Conservation (phyloP, 2,329 filamentous ascomycete genomes). For the Fusarium nematophilum region DNA sequence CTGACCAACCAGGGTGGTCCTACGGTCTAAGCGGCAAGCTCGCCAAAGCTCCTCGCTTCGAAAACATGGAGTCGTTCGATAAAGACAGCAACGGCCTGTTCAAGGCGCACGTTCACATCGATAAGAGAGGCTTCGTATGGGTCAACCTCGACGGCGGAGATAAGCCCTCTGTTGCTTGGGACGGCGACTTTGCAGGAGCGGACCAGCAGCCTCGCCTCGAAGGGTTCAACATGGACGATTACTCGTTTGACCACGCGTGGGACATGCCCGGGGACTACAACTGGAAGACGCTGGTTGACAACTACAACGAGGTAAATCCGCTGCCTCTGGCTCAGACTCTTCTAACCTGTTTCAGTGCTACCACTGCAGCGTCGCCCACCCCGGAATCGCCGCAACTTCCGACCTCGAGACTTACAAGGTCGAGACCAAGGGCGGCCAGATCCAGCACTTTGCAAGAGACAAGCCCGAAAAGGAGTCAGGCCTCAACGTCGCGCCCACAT, state of each 20-base stretch:
- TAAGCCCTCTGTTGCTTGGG: conserved; percentile 60
- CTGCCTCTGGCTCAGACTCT: background rate
- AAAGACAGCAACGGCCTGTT: conserved; percentile 65
- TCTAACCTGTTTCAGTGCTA: conserved; percentile 14
- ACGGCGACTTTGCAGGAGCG: conserved; percentile 59
- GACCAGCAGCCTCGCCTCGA: conserved; percentile 59
- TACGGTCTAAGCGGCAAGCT: conserved; percentile 68
- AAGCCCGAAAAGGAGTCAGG: conserved; percentile 10
- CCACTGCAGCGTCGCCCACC: conserved; percentile 29
- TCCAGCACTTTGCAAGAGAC: conserved; percentile 27
- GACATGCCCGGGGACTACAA: conserved; percentile 67
- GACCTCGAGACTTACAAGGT: conserved; percentile 16
- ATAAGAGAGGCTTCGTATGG: conserved; percentile 66
- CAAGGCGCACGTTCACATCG: conserved; percentile 63
- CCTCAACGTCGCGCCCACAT: conserved; percentile 17
- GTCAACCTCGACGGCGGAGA: conserved; percentile 63
- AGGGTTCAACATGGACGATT: conserved; percentile 61
- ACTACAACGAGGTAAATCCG: conserved; percentile 65
- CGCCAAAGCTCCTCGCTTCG: conserved; percentile 70
- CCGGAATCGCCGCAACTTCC: conserved; percentile 21
- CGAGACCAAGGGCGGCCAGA: conserved; percentile 22
- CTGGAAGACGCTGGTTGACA: conserved; percentile 70
- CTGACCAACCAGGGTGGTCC: conserved; percentile 59
- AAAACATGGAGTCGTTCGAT: conserved; percentile 65
- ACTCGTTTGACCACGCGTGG: conserved; percentile 67